Base-by-base conservation (phyloP, 257 asterid species). In the Prunella vulgaris region DNA sequence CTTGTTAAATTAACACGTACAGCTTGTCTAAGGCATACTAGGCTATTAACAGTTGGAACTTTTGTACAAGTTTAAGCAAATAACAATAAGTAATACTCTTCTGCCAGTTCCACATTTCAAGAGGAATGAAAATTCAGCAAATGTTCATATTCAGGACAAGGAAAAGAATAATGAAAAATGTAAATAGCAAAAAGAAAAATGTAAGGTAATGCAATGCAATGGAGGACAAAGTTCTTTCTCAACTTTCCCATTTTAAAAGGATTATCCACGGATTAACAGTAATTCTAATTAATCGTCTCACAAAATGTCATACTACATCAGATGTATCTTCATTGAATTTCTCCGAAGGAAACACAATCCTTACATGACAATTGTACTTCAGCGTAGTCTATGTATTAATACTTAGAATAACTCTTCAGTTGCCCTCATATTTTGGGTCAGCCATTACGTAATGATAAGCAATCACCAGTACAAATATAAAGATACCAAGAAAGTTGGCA, bases 401-500 rank as follows among this genome's bases (percentile, higher is more conserved):
- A 66, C 70, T 66, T 8, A 42, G 49, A 62, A 74, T 51, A 56
- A 64, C 75, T 64, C 76, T 72, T 83, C 84, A 93, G 78, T 87
- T 93, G 76, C 87, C 95, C 82, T 89, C 97, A 46, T 93, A 91
- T 63, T 93, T 91, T 1, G 96, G 96, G 77, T 93, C 97, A 1
- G 95, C 97, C 90, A 87, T 71, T 69, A 93, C 99, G 40, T 88
- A 90, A 67, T 93, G 97, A 72, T 93, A 93, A 42, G 96, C 96
- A 53, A 93, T 84, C 73, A 93, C 97, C 82, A 90, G 84, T 33
- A 79, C 79, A 66, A 93, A 90, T 40, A 91, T 87, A 78, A 87
- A 87, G 71, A 93, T 87, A 9, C 99, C 99, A 18, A 93, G 96
- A 76, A 93, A 85, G 76, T 93, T 93, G 93, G 99, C 99, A 58